phyloP scores from a whole-genome alignment of 352 stramenopile species.

The Phytopythium litorale region DNA sequence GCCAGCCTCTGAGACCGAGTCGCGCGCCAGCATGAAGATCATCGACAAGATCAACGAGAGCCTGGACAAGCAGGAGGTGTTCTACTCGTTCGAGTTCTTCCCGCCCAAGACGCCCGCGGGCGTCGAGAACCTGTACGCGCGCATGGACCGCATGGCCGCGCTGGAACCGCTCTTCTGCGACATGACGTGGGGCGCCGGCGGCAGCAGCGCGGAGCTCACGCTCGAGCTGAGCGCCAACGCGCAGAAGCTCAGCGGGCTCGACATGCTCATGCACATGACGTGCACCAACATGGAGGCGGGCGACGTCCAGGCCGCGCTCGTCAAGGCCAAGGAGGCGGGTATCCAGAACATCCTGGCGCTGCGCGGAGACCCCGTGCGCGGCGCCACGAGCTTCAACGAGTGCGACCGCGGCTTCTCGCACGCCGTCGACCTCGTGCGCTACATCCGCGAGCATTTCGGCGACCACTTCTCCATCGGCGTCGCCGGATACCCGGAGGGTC shows the following conservation, averaged over 20 bases:
- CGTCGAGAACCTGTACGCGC: conserved; percentile 96
- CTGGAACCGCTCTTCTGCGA: conserved; percentile 97
- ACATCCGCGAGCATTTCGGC: conserved; percentile 94
- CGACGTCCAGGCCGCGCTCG: conserved; percentile 92
- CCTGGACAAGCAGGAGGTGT: conserved; percentile 77
- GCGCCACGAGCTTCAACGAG: conserved; percentile 86
- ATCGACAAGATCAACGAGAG: conserved; percentile 88
- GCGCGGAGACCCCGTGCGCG: conserved; percentile 93
- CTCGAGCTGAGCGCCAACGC: conserved; percentile 93
- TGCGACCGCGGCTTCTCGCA: conserved; percentile 93
- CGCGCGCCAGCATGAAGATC: conserved; percentile 60
- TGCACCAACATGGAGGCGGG: conserved; percentile 98
- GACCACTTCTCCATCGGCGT: conserved; percentile 97
- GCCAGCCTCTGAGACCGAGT: neutral
- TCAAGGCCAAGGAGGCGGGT: conserved; percentile 87
- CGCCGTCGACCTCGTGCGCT: conserved; percentile 96
- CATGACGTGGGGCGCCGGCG: conserved; percentile 99
- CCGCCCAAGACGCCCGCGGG: conserved; percentile 95
- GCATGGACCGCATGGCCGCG: conserved; percentile 95
- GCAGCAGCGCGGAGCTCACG: conserved; percentile 95
- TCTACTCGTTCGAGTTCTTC: conserved; percentile 99
- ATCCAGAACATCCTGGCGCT: conserved; percentile 99
- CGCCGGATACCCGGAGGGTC: conserved; percentile 97
- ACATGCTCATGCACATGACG: conserved; percentile 95
- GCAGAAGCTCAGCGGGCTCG: conserved; percentile 89